These are phyloP conservation scores for Melampsora americana DNA, from an alignment of 1,284 basidiomycete genomes.

Conservation along the genomic window DNA sequence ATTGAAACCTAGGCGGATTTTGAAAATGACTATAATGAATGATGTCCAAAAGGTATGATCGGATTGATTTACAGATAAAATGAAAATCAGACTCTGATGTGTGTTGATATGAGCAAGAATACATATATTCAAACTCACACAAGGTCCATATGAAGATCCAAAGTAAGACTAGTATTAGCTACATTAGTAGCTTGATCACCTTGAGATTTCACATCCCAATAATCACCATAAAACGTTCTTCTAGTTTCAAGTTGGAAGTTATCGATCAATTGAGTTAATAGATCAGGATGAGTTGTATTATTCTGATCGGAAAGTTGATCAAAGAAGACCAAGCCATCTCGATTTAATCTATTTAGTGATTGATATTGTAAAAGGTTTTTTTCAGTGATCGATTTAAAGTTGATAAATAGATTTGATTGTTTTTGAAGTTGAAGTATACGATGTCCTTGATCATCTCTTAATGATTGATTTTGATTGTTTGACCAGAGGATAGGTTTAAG, in stretches of 20 bases:
- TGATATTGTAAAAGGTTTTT: conserved; percentile 36
- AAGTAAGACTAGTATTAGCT: conserved; percentile 85
- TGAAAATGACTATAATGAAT: conserved; percentile 64
- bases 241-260: conserved; percentile 69
- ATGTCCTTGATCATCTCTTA: background rate
- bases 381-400: background rate
- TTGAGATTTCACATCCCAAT: conserved; percentile 84
- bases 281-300: conserved; percentile 59
- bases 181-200: conserved; percentile 74
- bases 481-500: conserved; percentile 20
- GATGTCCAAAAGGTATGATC: background rate
- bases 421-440: conserved; percentile 1
- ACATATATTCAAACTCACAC: conserved; percentile 62
- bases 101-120: background rate
- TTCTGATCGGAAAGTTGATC: conserved; percentile 62
- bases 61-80: background rate
- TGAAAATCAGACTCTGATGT: background rate
- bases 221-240: conserved; percentile 80
- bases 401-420: conserved; percentile 5
- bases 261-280: conserved; percentile 65
- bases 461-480: background rate
- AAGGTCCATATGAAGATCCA: conserved; percentile 89
- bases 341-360: conserved; percentile 55
- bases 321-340: conserved; percentile 60
- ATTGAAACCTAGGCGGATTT: conserved; percentile 83